Evolutionary conservation across 2,329 filamentous ascomycete genomes (phyloP).

Genomic region (Coniochaeta sp.): DNA sequence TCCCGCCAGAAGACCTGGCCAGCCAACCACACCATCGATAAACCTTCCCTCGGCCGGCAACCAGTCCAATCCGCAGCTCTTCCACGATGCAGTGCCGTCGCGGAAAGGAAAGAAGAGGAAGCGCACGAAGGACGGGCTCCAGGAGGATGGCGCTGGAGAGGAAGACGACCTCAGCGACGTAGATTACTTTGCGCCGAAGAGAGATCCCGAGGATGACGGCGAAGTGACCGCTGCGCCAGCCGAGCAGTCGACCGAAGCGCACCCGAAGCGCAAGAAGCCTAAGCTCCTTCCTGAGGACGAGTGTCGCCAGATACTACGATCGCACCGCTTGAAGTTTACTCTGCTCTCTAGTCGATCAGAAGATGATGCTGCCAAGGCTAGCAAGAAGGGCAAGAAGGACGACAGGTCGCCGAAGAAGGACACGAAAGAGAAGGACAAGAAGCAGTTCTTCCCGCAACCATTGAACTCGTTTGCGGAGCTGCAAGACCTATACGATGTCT

Average conservation of each 20-base stretch:
- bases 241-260: constrained; percentile 15
- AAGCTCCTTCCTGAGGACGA: constrained; percentile 57
- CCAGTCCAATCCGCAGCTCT: constrained; percentile 61
- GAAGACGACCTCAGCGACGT: constrained; percentile 35
- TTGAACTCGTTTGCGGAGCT: constrained; percentile 71
- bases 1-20: constrained; percentile 29
- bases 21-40: constrained; percentile 23
- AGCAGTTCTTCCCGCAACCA: constrained; percentile 69
- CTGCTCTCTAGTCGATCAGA: constrained; percentile 51
- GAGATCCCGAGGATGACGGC: constrained; percentile 17
- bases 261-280: constrained; percentile 21
- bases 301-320: constrained; percentile 65
- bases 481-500: constrained; percentile 62
- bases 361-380: constrained; percentile 33
- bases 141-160: constrained; percentile 26
- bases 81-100: constrained; percentile 44
- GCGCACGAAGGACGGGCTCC: constrained; percentile 27
- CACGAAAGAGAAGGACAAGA: constrained; percentile 46
- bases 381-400: constrained; percentile 42
- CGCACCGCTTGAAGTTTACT: constrained; percentile 78
- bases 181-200: constrained; percentile 52
- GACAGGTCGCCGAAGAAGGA: constrained; percentile 33
- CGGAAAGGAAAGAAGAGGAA: constrained; percentile 47
- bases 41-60: constrained; percentile 59
- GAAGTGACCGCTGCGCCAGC: constrained; percentile 8